Conservation (phyloP, 495 filamentous ascomycete species). For the Penicillium parvum region DNA sequence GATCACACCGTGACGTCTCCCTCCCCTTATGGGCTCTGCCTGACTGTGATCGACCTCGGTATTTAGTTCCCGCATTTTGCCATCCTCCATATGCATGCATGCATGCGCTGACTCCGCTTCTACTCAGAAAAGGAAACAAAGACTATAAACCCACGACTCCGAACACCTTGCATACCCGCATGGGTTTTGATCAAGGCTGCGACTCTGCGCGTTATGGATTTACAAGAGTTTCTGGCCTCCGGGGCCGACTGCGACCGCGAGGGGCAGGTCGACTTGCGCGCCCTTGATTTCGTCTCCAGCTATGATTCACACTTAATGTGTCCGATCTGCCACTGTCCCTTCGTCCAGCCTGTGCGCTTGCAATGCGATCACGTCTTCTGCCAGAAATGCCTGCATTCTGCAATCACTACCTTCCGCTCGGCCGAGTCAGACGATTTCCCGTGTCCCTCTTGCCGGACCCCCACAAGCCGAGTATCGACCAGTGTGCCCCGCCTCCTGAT, state of each 20-base stretch:
- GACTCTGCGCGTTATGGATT: constrained; percentile 23
- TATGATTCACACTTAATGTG: constrained; percentile 79
- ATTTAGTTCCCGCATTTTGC: constrained; percentile 13
- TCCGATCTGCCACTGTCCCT: constrained; percentile 74
- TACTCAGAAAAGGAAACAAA: constrained; percentile 3
- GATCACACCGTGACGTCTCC: constrained; percentile 2
- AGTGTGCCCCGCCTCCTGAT: constrained; percentile 51
- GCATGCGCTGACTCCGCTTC: constrained; percentile 11
- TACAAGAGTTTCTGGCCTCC: constrained; percentile 34
- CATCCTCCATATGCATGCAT: constrained; percentile 7
- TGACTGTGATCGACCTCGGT: constrained; percentile 18
- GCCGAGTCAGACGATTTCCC: constrained; percentile 38
- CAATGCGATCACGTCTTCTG: constrained; percentile 78
- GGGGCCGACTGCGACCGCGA: constrained; percentile 28
- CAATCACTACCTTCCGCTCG: constrained; percentile 43
- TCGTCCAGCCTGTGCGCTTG: constrained; percentile 66
- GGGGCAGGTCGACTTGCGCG: constrained; percentile 56
- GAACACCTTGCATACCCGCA: background rate
- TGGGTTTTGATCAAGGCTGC: background rate
- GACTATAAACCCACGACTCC: background rate
- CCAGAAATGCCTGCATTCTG: constrained; percentile 59
- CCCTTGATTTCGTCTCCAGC: constrained; percentile 62
- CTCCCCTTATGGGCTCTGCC: constrained; percentile 20
- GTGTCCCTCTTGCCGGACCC: constrained; percentile 45
- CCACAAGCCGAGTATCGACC: constrained; percentile 31